These are phyloP conservation scores for Mrakia gelida DNA, from an alignment of 768 basidiomycete species.

Conservation along the genomic window DNA sequence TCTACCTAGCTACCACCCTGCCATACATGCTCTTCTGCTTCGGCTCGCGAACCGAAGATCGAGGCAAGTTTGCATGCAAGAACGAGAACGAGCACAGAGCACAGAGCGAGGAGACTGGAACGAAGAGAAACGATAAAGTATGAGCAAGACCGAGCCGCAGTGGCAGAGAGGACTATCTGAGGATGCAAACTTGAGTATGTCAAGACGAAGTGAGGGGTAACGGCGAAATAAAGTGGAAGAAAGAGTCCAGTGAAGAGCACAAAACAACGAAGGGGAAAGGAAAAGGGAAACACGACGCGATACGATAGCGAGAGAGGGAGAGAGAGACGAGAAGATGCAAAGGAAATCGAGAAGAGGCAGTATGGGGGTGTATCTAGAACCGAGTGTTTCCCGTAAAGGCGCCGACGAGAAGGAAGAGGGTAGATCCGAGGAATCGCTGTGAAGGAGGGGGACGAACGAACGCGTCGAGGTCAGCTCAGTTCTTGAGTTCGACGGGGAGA, in stretches of 20 bases:
- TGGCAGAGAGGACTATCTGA: no score
- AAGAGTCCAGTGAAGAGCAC: not conserved
- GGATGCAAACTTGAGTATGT: no score
- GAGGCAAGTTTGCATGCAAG: no score
- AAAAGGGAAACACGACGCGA: not conserved
- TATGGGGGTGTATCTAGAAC: not conserved
- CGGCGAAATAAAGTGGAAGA: not conserved
- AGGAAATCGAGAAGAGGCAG: not conserved
- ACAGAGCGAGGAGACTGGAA: no score
- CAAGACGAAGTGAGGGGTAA: no score
- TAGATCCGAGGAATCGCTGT: conserved; percentile 23
- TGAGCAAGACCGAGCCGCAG: no score
- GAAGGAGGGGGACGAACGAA: not conserved
- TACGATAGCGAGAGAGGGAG: not conserved
- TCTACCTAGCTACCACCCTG: not conserved
- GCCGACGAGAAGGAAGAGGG: conserved; percentile 21
- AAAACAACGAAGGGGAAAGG: not conserved
- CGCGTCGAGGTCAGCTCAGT: not conserved
- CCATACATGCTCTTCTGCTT: not conserved
- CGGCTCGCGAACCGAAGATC: no score
- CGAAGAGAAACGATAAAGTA: no score
- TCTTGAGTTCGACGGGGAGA: no score
- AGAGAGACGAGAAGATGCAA: not conserved
- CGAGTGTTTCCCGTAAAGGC: conserved; percentile 21
- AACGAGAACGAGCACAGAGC: no score